Percentiles rank a stretch among this genome's conserved stretches.
These are phyloP conservation scores for Trametes coccinea DNA, from an alignment of 768 basidiomycete species.

Conservation along the genomic window DNA sequence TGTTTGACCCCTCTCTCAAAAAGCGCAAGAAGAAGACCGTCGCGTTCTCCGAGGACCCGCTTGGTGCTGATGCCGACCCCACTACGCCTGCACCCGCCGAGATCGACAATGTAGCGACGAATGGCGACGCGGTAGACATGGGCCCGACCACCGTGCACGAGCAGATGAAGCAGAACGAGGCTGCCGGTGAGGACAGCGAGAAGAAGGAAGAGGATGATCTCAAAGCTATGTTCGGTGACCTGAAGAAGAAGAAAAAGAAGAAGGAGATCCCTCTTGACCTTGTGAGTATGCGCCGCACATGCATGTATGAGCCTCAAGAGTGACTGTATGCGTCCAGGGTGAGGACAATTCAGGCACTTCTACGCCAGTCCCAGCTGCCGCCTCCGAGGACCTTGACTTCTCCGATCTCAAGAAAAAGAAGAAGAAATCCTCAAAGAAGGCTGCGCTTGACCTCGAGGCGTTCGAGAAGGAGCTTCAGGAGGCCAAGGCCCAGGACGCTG, in stretches of 20 bases:
- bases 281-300: slow-evolving; percentile 42
- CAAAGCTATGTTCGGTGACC: slow-evolving; percentile 83
- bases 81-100: slow-evolving; percentile 74
- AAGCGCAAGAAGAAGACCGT: slow-evolving; percentile 89
- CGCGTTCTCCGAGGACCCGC: slow-evolving; percentile 81
- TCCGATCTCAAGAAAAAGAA: slow-evolving; percentile 98
- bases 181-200: slow-evolving; percentile 36
- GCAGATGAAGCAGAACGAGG: slow-evolving; percentile 59
- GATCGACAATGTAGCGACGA: slow-evolving; percentile 68
- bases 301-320: background rate
- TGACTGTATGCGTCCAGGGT: slow-evolving; percentile 17
- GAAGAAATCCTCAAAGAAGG: slow-evolving; percentile 88
- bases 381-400: slow-evolving; percentile 84
- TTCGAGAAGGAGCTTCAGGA: slow-evolving; percentile 91
- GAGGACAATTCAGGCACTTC: slow-evolving; percentile 66
- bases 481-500: slow-evolving; percentile 59
- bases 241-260: slow-evolving; percentile 93
- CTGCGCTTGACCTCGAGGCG: slow-evolving; percentile 85
- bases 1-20: slow-evolving; percentile 78
- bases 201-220: slow-evolving; percentile 71
- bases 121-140: slow-evolving; percentile 74
- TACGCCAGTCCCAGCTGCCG: slow-evolving; percentile 45
- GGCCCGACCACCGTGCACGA: slow-evolving; percentile 77
- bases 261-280: slow-evolving; percentile 86
- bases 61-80: slow-evolving; percentile 77